phyloP scores from a whole-genome alignment of 75 land plant genomes.

The Chamaecyparis obtusa region DNA sequence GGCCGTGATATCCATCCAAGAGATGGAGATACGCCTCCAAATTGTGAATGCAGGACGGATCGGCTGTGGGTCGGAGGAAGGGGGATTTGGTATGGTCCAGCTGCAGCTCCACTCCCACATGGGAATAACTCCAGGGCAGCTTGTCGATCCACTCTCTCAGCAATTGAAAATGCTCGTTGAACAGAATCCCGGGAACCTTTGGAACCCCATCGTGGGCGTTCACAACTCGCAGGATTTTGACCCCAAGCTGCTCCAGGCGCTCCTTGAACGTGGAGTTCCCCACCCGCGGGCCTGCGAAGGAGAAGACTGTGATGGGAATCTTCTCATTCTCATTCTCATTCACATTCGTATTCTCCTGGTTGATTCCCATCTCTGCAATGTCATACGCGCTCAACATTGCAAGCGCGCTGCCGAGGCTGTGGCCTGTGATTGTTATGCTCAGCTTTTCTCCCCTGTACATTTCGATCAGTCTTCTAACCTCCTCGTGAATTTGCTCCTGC shows the following conservation, averaged over 20 bases:
- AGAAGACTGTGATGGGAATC: slow-evolving; percentile 27
- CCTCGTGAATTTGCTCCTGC: slow-evolving; percentile 51
- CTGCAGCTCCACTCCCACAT: slow-evolving; percentile 58
- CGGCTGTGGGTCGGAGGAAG: slow-evolving; percentile 29
- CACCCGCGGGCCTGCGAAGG: slow-evolving; percentile 19
- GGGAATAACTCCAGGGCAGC: slow-evolving; percentile 48
- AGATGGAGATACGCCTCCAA: slow-evolving; percentile 74
- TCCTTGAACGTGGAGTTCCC: slow-evolving; percentile 19
- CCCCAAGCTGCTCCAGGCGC: slow-evolving; percentile 17
- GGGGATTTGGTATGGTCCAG: slow-evolving; percentile 48
- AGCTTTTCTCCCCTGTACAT: slow-evolving; percentile 20
- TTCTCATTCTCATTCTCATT: neutral
- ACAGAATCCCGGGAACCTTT: slow-evolving; percentile 47
- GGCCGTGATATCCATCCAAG: slow-evolving; percentile 68
- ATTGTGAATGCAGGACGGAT: slow-evolving; percentile 44
- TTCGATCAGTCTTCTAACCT: slow-evolving; percentile 32
- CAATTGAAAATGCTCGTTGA: slow-evolving; percentile 35
- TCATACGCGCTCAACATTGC: slow-evolving; percentile 25
- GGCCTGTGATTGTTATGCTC: slow-evolving; percentile 34
- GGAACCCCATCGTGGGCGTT: slow-evolving; percentile 59
- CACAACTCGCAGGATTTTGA: slow-evolving; percentile 51
- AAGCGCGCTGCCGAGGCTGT: slow-evolving; percentile 27
- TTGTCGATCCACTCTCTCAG: slow-evolving; percentile 11
- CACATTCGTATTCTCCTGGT: neutral
- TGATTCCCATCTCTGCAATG: slow-evolving; percentile 15